Percentiles rank a stretch among this genome's conserved stretches.
Conservation (phyloP, 148 eudicot genomes). For the Heliamphora exappendiculata region DNA sequence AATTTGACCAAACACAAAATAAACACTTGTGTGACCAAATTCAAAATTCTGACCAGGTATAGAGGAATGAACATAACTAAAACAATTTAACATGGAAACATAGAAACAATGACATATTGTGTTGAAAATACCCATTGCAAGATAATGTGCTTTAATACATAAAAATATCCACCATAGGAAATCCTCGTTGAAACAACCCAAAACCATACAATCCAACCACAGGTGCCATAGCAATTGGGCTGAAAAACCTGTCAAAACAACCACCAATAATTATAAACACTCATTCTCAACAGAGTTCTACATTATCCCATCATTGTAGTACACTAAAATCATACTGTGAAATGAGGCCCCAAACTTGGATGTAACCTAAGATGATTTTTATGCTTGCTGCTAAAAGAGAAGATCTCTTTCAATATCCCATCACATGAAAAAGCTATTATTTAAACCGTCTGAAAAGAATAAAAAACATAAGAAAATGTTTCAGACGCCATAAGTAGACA, state of each 20-base stretch:
- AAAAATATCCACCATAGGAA: constrained; percentile 62
- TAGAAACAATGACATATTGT: no score
- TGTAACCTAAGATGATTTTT: constrained; percentile 88
- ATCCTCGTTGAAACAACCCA: constrained; percentile 88
- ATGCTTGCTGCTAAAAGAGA: constrained; percentile 76
- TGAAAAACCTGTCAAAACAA: constrained; percentile 63
- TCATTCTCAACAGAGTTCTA: background rate
- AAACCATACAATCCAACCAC: constrained; percentile 97
- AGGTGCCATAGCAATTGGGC: constrained; percentile 99
- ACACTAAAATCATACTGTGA: constrained; percentile 53
- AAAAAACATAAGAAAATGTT: background rate
- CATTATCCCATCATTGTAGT: background rate
- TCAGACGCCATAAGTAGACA: background rate
- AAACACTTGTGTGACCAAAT: no score
- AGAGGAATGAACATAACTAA: no score
- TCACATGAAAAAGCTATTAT: background rate
- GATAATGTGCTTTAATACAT: no score
- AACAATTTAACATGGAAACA: no score
- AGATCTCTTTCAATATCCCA: constrained; percentile 1
- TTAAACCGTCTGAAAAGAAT: background rate
- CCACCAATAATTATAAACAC: background rate
- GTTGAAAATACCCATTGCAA: no score
- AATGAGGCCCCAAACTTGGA: constrained; percentile 98
- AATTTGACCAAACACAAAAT: no score
- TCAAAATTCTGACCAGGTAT: no score